phyloP scores from a whole-genome alignment of 257 asterid species.

The Misopates orontium region DNA sequence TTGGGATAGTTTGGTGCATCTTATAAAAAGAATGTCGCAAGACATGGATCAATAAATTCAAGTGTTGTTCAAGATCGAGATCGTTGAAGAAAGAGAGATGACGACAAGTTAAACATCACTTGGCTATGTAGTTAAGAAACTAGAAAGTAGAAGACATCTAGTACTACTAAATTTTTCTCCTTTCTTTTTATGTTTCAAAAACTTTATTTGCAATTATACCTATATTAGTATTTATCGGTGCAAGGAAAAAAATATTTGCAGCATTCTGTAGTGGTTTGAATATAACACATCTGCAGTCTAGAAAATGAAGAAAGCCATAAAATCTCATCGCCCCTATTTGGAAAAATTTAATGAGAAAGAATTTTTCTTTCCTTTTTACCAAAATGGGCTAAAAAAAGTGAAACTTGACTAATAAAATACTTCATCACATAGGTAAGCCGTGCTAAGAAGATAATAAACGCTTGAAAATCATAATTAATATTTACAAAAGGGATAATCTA shows the following conservation, averaged over 20 bases:
- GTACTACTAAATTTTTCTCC: neutral
- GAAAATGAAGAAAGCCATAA: no score
- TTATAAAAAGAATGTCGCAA: conserved; percentile 24
- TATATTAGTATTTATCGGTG: no score
- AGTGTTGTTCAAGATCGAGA: conserved; percentile 13
- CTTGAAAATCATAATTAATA: neutral
- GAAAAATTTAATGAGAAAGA: no score
- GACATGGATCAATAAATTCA: conserved; percentile 15
- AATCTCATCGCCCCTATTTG: no score
- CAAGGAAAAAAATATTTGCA: no score
- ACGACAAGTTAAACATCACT: conserved; percentile 14
- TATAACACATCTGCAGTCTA: no score
- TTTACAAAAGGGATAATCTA: no score
- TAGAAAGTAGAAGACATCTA: neutral
- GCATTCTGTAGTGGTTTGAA: no score
- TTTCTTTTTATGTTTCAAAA: neutral
- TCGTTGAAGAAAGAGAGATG: neutral
- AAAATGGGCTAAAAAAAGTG: no score
- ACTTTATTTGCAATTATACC: neutral
- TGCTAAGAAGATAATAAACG: neutral
- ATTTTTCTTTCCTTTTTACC: no score
- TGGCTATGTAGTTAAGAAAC: conserved; percentile 1
- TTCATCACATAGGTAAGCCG: no score
- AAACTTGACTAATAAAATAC: no score
- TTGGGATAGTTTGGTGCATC: conserved; percentile 29